Evolutionary conservation across 805 yeast genomes (phyloP), one percentile per base, ranked within the genome.

Genomic region (Jamesozyma rosinii): DNA sequence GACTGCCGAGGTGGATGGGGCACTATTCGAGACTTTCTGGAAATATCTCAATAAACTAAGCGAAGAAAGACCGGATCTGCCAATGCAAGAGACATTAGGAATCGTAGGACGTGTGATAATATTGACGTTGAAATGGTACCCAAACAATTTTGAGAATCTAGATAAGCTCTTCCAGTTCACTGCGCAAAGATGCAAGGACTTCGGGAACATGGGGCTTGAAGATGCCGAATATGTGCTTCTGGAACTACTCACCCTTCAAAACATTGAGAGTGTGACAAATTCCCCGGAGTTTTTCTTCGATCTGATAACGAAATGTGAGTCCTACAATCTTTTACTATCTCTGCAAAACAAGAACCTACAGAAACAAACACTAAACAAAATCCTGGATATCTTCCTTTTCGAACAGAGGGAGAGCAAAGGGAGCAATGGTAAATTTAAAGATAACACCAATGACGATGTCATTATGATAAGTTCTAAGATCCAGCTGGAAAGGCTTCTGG

Each of bases 1-100:
- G 10, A 18, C 20, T 5, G 20, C 13, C 5, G 3, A 3, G 3
- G 11, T 8, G 10, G 26, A 50, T 39, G 48, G 57, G 41, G 58
- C 68, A 41, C 59, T 85, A 30, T 85, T 88, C 55, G 71, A 70
- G 31, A 70, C 71, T 15, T 82, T 88, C 58, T 80, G 88, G 79
- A 61, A 64, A 9, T 85, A 83, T 58, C 72, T 84, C 45, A 60
- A 69, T 29, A 72, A 71, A 37, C 58, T 88, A 29, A 69, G 71
- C 42, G 69, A 76, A 38, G 62, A 70, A 9, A 76, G 82, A 46
- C 82, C 85, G 0, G 82, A 79, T 39, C 62, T 87, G n/a, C 67
- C 86, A 0, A 56, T 74, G n/a, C 77, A 74, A 24, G 90, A 84
- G 46, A 75, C 76, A 43, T 72, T 83, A 8, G 69, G 74, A 1